phyloP scores from a whole-genome alignment of 345 rosid species.

The Gossypium mustelinum region DNA sequence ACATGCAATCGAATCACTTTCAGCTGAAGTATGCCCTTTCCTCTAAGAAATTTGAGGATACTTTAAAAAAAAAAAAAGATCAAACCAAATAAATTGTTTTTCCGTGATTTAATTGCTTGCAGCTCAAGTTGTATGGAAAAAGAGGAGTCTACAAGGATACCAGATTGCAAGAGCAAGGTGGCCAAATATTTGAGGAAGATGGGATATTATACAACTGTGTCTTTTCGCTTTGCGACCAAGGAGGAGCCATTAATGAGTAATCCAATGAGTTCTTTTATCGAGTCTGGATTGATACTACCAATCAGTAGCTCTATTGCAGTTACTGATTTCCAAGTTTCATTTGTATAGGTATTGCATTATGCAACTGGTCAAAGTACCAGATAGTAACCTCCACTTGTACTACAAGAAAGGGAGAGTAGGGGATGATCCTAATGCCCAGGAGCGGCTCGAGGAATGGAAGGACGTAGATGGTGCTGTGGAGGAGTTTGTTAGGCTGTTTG shows the following conservation, averaged over 20 bases:
- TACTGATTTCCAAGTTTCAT: background rate
- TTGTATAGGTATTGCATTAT: slow-evolving; percentile 54
- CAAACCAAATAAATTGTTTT: background rate
- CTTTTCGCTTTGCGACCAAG: slow-evolving; percentile 62
- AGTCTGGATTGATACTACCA: background rate
- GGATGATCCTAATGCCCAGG: slow-evolving; percentile 55
- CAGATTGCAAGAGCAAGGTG: slow-evolving; percentile 47
- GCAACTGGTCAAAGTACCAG: slow-evolving; percentile 61
- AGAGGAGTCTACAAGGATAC: slow-evolving; percentile 62
- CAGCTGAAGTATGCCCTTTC: slow-evolving; percentile 38
- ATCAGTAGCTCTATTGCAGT: background rate
- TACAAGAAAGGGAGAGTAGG: slow-evolving; percentile 72
- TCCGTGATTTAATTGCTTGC: slow-evolving; percentile 18
- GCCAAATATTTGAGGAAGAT: slow-evolving; percentile 55
- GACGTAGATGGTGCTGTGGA: slow-evolving; percentile 46
- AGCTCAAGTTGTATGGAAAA: slow-evolving; percentile 74
- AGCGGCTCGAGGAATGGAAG: slow-evolving; percentile 72
- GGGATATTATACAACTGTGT: slow-evolving; percentile 73
- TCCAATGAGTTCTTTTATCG: background rate
- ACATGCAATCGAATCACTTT: slow-evolving; percentile 51
- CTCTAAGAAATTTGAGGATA: background rate
- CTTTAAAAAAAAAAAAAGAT: background rate
- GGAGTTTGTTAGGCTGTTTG: slow-evolving; percentile 61
- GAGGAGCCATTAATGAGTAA: slow-evolving; percentile 61
- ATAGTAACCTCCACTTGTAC: slow-evolving; percentile 52